These are phyloP conservation scores for Daldinia bambusicola DNA, from an alignment of 495 filamentous ascomycete genomes.

Conservation along the genomic window DNA sequence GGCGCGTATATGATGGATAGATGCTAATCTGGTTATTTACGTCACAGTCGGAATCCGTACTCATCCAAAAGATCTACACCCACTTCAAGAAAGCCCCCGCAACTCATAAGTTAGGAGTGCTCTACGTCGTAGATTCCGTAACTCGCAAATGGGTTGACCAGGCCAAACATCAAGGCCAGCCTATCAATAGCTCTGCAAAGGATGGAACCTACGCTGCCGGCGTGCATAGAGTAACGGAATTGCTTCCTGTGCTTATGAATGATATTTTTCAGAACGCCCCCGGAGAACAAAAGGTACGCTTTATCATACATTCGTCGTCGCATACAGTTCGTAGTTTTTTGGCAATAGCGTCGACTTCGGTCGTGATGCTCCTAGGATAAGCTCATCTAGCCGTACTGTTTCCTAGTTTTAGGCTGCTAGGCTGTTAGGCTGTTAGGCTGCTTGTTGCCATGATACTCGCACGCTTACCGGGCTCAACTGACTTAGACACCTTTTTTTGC, in stretches of 20 bases:
- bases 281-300: slow-evolving; percentile 98
- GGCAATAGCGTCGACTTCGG: slow-evolving; percentile 46
- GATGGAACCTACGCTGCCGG: slow-evolving; percentile 95
- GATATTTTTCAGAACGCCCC: slow-evolving; percentile 91
- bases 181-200: slow-evolving; percentile 75
- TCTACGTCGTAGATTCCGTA: slow-evolving; percentile 99
- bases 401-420: slow-evolving; percentile 27
- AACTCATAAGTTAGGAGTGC: slow-evolving; percentile 97
- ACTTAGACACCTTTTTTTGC: slow-evolving; percentile 24
- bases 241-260: slow-evolving; percentile 92
- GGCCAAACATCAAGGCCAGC: slow-evolving; percentile 85
- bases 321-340: slow-evolving; percentile 47
- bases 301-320: slow-evolving; percentile 48
- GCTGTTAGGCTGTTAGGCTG: slow-evolving; percentile 19
- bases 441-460: slow-evolving; percentile 12
- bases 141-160: slow-evolving; percentile 97
- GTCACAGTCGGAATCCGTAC: slow-evolving; percentile 87
- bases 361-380: slow-evolving; percentile 48
- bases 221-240: slow-evolving; percentile 94
- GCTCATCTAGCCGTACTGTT: slow-evolving; percentile 47
- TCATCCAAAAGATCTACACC: slow-evolving; percentile 95
- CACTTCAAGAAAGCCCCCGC: slow-evolving; percentile 96
- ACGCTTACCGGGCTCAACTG: slow-evolving; percentile 7
- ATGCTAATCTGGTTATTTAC: slow-evolving; percentile 48
- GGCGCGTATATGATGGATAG: slow-evolving; percentile 21